Evolutionary conservation across 106 monocot species (phyloP), one percentile per base, ranked within the genome.

Genomic region (Dendrobium catenatum): DNA sequence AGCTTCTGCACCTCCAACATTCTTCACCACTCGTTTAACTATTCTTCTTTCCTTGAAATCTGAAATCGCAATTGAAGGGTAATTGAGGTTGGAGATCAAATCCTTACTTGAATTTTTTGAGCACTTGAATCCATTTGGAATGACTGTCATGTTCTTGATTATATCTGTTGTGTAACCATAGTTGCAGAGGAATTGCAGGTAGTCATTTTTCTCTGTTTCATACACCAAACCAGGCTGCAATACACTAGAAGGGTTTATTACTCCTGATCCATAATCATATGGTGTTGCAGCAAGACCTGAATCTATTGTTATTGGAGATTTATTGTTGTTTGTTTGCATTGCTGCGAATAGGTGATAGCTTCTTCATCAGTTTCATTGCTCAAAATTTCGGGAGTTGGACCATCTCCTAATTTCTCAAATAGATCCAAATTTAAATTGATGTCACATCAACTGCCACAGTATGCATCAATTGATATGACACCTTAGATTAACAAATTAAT

Each of bases 161-260:
- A 56, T 87, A 11, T 85, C 72, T 58, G 86, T n/a, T 24, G 81
- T 20, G 81, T 93, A 95, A 17, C 93, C 95, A 41, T 91, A 93
- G 89, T 95, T 85, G 85, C 95, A 95, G 22, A 95, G 85, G 64
- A 95, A 95, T 29, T 81, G 89, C 40, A 95, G 56, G 67, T 92
- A 90, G 58, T 90, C 93, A 7, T 80, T 76, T 0, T 82, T 70
- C 16, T 58, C 83, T 49, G 82, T 11, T 66, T 95, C 95, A 20
- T 93, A 95, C 7, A 95, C 83, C 15, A 93, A 85, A 20, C 95
- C 95, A 0, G 93, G 88, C 56, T 89, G 86, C 33, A 90, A 77
- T 26, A 86, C 93, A 16, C 17, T 18, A 0, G 79, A 70, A 4
- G 95, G 95, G 75, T 68, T 90, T 40, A 95, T 86, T 79, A 93